Conservation (phyloP, 2,329 filamentous ascomycete species). For the Cadophora sp. region DNA sequence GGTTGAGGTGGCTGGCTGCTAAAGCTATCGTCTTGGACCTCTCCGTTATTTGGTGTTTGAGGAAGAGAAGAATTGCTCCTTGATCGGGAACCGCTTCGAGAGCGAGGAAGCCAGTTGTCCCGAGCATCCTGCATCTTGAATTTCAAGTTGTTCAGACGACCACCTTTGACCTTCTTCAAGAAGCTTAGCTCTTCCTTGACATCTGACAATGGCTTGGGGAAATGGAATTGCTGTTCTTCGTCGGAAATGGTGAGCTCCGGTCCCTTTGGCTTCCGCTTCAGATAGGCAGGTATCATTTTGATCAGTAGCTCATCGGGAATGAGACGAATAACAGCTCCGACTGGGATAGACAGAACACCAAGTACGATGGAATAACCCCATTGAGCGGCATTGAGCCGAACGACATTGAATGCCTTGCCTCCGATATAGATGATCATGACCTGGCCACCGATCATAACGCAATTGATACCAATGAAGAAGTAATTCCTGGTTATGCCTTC, state of each 20-base stretch:
- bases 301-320: slow-evolving; percentile 70
- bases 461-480: slow-evolving; percentile 88
- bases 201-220: slow-evolving; percentile 75
- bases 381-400: slow-evolving; percentile 71
- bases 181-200: slow-evolving; percentile 83
- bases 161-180: slow-evolving; percentile 80
- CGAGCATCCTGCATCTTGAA: slow-evolving; percentile 79
- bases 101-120: slow-evolving; percentile 68
- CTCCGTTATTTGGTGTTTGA: slow-evolving; percentile 61
- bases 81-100: slow-evolving; percentile 67
- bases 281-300: slow-evolving; percentile 40
- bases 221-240: slow-evolving; percentile 68
- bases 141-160: slow-evolving; percentile 80
- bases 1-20: slow-evolving; percentile 48
- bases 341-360: slow-evolving; percentile 82
- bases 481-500: slow-evolving; percentile 84
- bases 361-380: slow-evolving; percentile 90
- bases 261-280: slow-evolving; percentile 41
- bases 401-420: slow-evolving; percentile 73
- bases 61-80: slow-evolving; percentile 72
- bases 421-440: slow-evolving; percentile 90
- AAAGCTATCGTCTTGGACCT: slow-evolving; percentile 58
- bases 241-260: slow-evolving; percentile 64
- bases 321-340: slow-evolving; percentile 81
- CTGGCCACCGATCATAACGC: slow-evolving; percentile 88